phyloP scores from a whole-genome alignment of 805 yeast species.

The Lipomyces chichibuensis region DNA sequence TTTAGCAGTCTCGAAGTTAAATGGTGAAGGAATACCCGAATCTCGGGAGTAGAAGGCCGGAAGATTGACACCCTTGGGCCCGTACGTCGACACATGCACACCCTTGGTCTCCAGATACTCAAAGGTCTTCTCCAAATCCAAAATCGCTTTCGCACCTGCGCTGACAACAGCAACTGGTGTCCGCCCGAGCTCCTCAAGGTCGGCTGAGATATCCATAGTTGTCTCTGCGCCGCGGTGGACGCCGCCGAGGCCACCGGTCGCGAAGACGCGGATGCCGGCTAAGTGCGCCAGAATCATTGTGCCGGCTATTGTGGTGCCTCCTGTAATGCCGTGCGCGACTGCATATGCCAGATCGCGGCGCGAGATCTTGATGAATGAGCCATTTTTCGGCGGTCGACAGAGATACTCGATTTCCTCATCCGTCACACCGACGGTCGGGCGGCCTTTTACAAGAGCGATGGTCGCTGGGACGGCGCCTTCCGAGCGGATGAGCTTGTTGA shows the following conservation, averaged over 20 bases:
- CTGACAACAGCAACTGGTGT: constrained; percentile 91
- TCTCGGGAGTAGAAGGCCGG: constrained; percentile 85
- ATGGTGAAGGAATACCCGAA: constrained; percentile 74
- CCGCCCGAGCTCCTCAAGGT: constrained; percentile 77
- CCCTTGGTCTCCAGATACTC: constrained; percentile 91
- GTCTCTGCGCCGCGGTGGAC: constrained; percentile 77
- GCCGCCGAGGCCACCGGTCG: constrained; percentile 94
- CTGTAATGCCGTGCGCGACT: constrained; percentile 54
- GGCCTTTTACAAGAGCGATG: constrained; percentile 73
- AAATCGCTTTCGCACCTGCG: constrained; percentile 85
- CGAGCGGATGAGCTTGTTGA: constrained; percentile 62
- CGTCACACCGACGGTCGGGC: constrained; percentile 68
- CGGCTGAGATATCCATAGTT: constrained; percentile 84
- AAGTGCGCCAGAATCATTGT: constrained; percentile 78
- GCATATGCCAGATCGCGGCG: constrained; percentile 70
- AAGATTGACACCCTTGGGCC: constrained; percentile 55
- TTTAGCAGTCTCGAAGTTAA: constrained; percentile 54
- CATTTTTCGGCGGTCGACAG: constrained; percentile 24
- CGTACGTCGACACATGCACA: constrained; percentile 74
- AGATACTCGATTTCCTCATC: constrained; percentile 50
- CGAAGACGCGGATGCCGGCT: constrained; percentile 83
- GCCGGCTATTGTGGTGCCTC: constrained; percentile 89
- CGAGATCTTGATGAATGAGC: constrained; percentile 59
- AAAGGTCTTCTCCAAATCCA: constrained; percentile 78
- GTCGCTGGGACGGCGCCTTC: constrained; percentile 83